Evolutionary conservation across 164 flowering plant genomes (phyloP).

Genomic region (Euptelea pleiosperma): DNA sequence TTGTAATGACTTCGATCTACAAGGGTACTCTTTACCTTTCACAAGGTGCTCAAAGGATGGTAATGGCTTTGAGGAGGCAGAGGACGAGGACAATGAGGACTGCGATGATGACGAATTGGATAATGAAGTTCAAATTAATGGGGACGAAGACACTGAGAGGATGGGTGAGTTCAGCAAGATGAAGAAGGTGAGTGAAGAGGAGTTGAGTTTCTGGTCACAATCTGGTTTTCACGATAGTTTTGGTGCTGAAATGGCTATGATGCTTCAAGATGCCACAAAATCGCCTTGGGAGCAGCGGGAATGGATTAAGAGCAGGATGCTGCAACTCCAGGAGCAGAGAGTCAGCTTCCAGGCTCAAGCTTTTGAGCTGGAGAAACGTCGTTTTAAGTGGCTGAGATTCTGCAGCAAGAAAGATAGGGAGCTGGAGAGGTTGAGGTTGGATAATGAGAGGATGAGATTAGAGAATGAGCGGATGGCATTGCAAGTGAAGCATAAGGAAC

Average conservation of each 20-base stretch:
- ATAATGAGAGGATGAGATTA: constrained; percentile 50
- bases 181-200: constrained; percentile 17
- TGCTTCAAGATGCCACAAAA: constrained; percentile 33
- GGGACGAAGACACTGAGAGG: constrained; percentile 21
- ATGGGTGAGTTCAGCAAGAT: constrained; percentile 12
- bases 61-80: constrained; percentile 34
- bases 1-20: constrained; percentile 42
- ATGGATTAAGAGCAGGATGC: constrained; percentile 37
- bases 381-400: constrained; percentile 52
- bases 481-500: constrained; percentile 42
- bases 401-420: constrained; percentile 56
- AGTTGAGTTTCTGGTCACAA: constrained; percentile 19
- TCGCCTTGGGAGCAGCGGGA: constrained; percentile 32
- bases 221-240: constrained; percentile 12
- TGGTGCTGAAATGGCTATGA: constrained; percentile 28
- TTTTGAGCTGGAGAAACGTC: constrained; percentile 48
- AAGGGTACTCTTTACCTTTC: constrained; percentile 24
- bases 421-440: constrained; percentile 51
- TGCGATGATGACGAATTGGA: constrained; percentile 31
- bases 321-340: constrained; percentile 40
- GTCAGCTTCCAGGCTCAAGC: constrained; percentile 38
- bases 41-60: constrained; percentile 23
- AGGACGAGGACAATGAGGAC: constrained; percentile 33
- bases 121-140: constrained; percentile 28
- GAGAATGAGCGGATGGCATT: constrained; percentile 48